Evolutionary conservation across 768 basidiomycete genomes (phyloP).

Genomic region (Rhizopogon sp.): DNA sequence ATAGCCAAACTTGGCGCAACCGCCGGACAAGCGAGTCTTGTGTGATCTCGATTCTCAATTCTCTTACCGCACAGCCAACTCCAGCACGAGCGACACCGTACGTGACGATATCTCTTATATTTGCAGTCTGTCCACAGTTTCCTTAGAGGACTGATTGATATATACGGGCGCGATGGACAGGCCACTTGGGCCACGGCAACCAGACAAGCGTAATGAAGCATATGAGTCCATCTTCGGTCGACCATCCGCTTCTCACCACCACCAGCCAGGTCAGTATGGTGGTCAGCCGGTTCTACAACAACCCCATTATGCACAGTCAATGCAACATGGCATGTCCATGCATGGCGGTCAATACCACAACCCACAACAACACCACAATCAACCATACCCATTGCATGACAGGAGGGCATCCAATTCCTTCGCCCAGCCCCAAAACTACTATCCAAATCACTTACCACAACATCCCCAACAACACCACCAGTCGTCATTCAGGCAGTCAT

Average conservation of each 20-base stretch:
- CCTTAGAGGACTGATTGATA: background rate
- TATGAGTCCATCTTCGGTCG: slow-evolving; percentile 89
- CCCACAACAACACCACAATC: slow-evolving; percentile 24
- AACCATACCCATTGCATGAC: slow-evolving; percentile 37
- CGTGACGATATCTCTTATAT: background rate
- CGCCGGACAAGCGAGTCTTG: background rate
- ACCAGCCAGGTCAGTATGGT: slow-evolving; percentile 7
- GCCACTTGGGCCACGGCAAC: slow-evolving; percentile 54
- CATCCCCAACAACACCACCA: slow-evolving; percentile 13
- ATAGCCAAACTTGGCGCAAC: slow-evolving; percentile 1
- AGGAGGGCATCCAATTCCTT: slow-evolving; percentile 43
- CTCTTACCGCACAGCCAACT: background rate
- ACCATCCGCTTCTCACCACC: slow-evolving; percentile 55
- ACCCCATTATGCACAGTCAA: slow-evolving; percentile 8
- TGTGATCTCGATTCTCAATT: background rate
- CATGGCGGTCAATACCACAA: slow-evolving; percentile 17
- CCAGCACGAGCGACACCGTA: background rate
- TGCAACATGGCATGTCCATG: slow-evolving; percentile 12
- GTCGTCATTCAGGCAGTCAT: slow-evolving; percentile 33
- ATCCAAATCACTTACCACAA: slow-evolving; percentile 9
- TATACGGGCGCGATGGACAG: slow-evolving; percentile 35
- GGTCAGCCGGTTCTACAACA: slow-evolving; percentile 12
- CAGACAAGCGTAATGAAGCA: slow-evolving; percentile 73
- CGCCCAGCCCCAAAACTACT: slow-evolving; percentile 22
- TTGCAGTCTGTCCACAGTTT: background rate